These are phyloP conservation scores for Xylariaceae sp. DNA, from an alignment of 2,329 filamentous ascomycete species.

Conservation along the genomic window DNA sequence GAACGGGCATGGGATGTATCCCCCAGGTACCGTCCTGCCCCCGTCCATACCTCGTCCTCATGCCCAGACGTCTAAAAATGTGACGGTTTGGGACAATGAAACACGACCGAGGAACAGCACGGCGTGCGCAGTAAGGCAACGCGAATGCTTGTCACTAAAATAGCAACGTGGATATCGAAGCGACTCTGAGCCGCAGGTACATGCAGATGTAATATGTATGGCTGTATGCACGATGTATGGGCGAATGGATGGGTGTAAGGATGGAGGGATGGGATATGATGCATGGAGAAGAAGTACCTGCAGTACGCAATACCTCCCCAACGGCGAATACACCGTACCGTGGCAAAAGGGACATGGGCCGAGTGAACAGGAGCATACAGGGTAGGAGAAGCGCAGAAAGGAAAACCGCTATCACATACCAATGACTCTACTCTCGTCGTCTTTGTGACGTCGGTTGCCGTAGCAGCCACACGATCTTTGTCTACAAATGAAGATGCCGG, in stretches of 20 bases:
- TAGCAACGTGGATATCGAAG: conserved; percentile 19
- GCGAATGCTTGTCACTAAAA: conserved; percentile 19
- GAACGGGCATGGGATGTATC: not conserved
- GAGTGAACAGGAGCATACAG: too few species aligned
- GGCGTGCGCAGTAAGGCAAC: conserved; percentile 10
- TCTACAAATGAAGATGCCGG: too few species aligned
- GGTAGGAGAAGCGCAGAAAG: too few species aligned
- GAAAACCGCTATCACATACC: too few species aligned
- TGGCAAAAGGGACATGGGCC: too few species aligned
- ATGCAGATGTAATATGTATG: conserved; percentile 12
- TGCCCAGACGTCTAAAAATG: conserved; percentile 1
- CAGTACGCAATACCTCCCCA: too few species aligned
- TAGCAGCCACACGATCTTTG: too few species aligned
- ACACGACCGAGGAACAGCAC: conserved; percentile 12
- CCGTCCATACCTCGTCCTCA: not conserved
- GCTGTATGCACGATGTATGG: conserved; percentile 3
- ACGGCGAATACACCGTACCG: too few species aligned
- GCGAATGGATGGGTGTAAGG: not conserved
- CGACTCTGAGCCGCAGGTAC: conserved; percentile 20
- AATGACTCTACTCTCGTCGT: too few species aligned
- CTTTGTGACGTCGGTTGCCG: too few species aligned
- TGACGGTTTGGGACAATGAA: conserved; percentile 14
- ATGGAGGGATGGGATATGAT: not conserved
- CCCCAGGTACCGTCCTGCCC: conserved; percentile 4
- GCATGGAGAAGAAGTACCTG: not conserved